Evolutionary conservation across 495 filamentous ascomycete species (phyloP).

Genomic region (Saxispiralis lemnorum): DNA sequence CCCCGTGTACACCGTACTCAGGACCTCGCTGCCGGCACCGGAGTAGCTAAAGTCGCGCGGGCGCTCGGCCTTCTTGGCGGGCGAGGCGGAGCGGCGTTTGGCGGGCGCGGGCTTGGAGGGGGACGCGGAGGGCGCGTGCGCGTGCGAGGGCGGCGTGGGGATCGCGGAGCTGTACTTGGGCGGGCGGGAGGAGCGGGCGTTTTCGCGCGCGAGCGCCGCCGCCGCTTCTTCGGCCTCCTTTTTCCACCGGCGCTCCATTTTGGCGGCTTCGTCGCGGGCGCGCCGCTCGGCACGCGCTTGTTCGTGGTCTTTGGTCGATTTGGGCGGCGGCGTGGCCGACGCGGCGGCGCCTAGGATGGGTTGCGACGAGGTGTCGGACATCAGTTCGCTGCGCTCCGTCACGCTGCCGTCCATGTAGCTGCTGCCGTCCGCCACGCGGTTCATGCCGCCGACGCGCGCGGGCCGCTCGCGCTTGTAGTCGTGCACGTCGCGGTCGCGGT

Average conservation of each 20-base stretch:
- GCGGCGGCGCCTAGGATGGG: neutral
- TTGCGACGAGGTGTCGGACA: slow-evolving; percentile 27
- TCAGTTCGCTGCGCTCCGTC: slow-evolving; percentile 28
- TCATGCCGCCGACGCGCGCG: slow-evolving; percentile 71
- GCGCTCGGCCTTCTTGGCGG: slow-evolving; percentile 4
- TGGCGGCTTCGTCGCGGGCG: slow-evolving; percentile 12
- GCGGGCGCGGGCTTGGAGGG: slow-evolving; percentile 2
- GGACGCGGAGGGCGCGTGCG: slow-evolving; percentile 4
- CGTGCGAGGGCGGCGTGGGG: slow-evolving; percentile 3
- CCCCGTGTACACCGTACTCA: slow-evolving; percentile 14
- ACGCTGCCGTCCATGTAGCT: slow-evolving; percentile 40
- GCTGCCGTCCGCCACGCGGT: slow-evolving; percentile 55
- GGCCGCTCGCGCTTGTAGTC: slow-evolving; percentile 71
- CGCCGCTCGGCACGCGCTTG: slow-evolving; percentile 11
- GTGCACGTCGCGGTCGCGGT: slow-evolving; percentile 51
- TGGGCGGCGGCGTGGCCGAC: slow-evolving; percentile 2
- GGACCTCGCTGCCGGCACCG: slow-evolving; percentile 8
- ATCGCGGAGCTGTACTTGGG: neutral
- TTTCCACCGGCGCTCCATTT: slow-evolving; percentile 16
- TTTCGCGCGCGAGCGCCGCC: slow-evolving; percentile 13
- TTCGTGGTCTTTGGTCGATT: slow-evolving; percentile 5
- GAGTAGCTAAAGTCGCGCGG: slow-evolving; percentile 7
- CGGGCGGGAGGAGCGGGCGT: slow-evolving; percentile 7
- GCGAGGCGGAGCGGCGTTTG: slow-evolving; percentile 4
- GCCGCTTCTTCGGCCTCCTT: slow-evolving; percentile 17